Conservation (phyloP, 352 stramenopile genomes). For the Thalassiosira livingstoniorum region DNA sequence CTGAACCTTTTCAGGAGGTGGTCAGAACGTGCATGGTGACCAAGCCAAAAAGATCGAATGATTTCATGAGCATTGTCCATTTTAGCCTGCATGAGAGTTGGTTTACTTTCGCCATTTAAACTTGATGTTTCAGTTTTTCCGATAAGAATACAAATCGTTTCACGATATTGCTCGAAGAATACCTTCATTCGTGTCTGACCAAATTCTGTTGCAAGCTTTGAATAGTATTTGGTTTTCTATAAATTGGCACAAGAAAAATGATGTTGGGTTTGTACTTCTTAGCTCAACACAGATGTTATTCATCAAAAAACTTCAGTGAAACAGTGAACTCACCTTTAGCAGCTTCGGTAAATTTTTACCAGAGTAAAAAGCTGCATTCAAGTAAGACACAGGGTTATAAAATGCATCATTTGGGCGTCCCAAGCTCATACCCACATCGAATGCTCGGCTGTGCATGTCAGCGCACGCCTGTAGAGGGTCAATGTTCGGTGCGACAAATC, state of each 20-base stretch:
- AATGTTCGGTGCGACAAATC: not conserved
- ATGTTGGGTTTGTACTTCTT: not conserved
- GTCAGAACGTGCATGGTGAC: not conserved
- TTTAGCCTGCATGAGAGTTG: not conserved
- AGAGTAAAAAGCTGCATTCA: not conserved
- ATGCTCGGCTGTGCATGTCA: not conserved
- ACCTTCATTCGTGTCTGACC: not conserved
- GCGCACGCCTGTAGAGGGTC: conserved; percentile 20
- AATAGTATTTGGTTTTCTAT: not conserved
- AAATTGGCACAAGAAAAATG: not conserved
- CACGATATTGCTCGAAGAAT: not conserved
- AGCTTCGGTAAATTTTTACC: conserved; percentile 5
- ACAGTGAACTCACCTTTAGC: not conserved
- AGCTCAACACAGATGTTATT: not conserved
- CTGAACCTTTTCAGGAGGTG: not conserved
- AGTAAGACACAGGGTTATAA: not conserved
- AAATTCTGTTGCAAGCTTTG: not conserved
- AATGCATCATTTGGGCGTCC: not conserved
- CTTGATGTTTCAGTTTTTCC: not conserved
- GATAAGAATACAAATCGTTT: not conserved
- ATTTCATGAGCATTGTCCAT: not conserved
- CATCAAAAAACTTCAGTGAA: not conserved
- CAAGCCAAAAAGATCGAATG: not conserved
- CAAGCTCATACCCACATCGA: not conserved
- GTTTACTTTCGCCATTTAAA: not conserved